Evolutionary conservation across 176 grass and related monocot genomes (phyloP).

Genomic region (Puccinellia tenuiflora): DNA sequence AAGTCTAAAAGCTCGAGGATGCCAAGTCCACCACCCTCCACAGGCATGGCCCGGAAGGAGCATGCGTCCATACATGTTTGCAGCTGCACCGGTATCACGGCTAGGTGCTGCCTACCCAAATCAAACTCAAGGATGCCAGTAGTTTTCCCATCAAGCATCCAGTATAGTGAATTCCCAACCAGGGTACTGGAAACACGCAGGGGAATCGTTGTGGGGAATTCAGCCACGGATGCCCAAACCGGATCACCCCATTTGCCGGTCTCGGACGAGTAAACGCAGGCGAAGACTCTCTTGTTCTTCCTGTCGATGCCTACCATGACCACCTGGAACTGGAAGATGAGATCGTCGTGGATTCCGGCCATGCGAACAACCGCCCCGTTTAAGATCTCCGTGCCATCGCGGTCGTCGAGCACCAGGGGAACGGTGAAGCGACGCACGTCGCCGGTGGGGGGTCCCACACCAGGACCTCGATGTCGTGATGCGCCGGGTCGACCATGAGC

Average conservation of each 20-base stretch:
- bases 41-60: neutral
- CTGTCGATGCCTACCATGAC: neutral
- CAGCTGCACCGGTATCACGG: neutral
- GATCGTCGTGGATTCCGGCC: neutral
- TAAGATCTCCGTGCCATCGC: neutral
- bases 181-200: neutral
- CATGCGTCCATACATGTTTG: rapidly evolving
- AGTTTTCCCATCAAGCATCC: neutral
- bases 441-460: constrained; percentile 15
- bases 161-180: neutral
- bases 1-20: neutral
- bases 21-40: neutral
- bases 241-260: neutral
- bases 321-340: neutral
- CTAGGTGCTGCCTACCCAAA: neutral
- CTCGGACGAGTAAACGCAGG: neutral
- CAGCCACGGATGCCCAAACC: neutral
- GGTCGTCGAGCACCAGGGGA: neutral
- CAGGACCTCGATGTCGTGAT: neutral
- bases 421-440: neutral
- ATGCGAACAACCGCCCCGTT: neutral
- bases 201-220: neutral
- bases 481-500: neutral
- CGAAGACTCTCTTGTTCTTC: neutral
- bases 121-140: neutral